phyloP scores from a whole-genome alignment of 352 stramenopile genomes.

The Phytophthora cajani region DNA sequence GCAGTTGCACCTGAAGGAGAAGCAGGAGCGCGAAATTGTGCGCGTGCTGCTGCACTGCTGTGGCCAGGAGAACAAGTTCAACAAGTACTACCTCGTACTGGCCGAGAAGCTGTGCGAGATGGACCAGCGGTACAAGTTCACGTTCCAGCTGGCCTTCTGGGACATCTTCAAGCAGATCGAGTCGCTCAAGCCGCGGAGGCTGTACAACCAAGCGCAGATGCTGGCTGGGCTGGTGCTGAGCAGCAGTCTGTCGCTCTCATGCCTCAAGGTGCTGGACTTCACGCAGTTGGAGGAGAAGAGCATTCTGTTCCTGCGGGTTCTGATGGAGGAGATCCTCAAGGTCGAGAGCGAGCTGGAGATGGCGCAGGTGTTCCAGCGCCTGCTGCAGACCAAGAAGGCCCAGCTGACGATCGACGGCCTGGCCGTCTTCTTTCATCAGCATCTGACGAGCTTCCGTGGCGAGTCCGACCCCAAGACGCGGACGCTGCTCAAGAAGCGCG shows the following conservation, averaged over 20 bases:
- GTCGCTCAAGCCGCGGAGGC: constrained; percentile 81
- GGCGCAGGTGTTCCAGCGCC: constrained; percentile 73
- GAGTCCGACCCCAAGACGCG: constrained; percentile 50
- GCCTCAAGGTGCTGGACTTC: constrained; percentile 94
- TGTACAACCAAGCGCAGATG: constrained; percentile 92
- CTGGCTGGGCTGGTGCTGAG: constrained; percentile 77
- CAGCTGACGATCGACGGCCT: constrained; percentile 81
- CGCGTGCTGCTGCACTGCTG: constrained; percentile 95
- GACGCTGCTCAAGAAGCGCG: constrained; percentile 61
- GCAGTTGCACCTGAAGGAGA: constrained; percentile 90
- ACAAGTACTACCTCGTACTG: constrained; percentile 96
- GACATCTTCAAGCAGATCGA: constrained; percentile 96
- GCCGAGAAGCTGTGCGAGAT: constrained; percentile 94
- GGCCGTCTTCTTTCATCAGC: constrained; percentile 83
- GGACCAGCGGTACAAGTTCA: constrained; percentile 96
- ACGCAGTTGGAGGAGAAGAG: constrained; percentile 86
- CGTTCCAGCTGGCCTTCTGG: constrained; percentile 97
- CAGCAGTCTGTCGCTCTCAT: constrained; percentile 77
- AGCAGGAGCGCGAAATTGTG: constrained; percentile 94
- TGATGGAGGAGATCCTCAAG: constrained; percentile 78
- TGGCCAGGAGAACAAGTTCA: constrained; percentile 90
- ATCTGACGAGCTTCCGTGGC: constrained; percentile 66
- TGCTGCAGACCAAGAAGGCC: constrained; percentile 84
- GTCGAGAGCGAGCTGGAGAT: constrained; percentile 72
- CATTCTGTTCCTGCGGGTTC: constrained; percentile 90